Percentiles rank a stretch among this genome's conserved stretches.
Conservation (phyloP, 306 rosid genomes). For the Ochetophila trinervis region DNA sequence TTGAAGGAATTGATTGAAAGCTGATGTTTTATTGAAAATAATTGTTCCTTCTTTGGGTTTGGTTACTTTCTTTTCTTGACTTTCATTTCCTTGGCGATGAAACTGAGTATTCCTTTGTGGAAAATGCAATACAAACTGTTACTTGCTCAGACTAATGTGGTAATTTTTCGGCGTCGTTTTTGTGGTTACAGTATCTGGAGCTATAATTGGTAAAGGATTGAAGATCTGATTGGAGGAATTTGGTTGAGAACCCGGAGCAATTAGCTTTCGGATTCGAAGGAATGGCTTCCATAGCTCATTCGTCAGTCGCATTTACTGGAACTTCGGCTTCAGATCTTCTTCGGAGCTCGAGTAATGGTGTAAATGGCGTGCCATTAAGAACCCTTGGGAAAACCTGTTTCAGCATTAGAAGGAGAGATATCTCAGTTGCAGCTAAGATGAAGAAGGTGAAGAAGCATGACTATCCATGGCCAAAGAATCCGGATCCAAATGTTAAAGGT, state of each 20-base stretch:
- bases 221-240: slow-evolving; percentile 38
- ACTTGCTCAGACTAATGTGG: too few species aligned
- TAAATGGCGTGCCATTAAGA: slow-evolving; percentile 65
- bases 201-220: slow-evolving; percentile 15
- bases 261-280: slow-evolving; percentile 21
- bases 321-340: slow-evolving; percentile 76
- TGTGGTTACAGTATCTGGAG: slow-evolving; percentile 21
- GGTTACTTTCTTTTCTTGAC: too few species aligned
- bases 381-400: slow-evolving; percentile 54
- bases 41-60: not conserved
- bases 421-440: slow-evolving; percentile 55
- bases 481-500: slow-evolving; percentile 84
- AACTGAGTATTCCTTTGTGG: too few species aligned
- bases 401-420: slow-evolving; percentile 47
- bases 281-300: slow-evolving; percentile 69
- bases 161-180: not conserved
- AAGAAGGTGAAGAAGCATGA: slow-evolving; percentile 76
- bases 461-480: slow-evolving; percentile 83
- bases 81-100: too few species aligned
- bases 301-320: slow-evolving; percentile 47
- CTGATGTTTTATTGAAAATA: too few species aligned
- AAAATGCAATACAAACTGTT: too few species aligned
- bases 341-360: slow-evolving; percentile 69
- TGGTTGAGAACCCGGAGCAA: slow-evolving; percentile 28
- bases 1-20: too few species aligned